Base-by-base conservation (phyloP, 306 rosid species). In the Sicyos edulis region DNA sequence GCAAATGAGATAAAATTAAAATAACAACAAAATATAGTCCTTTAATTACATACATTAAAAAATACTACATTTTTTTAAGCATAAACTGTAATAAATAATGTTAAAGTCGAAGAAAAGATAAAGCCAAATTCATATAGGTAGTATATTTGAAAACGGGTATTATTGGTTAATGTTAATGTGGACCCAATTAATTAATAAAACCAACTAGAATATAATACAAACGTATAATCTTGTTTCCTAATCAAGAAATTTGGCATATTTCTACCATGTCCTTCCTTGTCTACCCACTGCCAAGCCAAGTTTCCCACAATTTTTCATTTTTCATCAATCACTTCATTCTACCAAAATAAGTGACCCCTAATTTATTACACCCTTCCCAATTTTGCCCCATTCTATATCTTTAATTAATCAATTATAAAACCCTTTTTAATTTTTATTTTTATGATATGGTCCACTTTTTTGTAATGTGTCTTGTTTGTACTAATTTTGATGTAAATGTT, bases 251-350 rank as follows among this genome's bases (percentile, higher is more conserved):
- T 51, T 73, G 70, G 66, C 80, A 54, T 76, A 78, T 86, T 79
- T 53, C 67, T 64, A 73, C 86, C 85, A 83, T 83, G 91, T 79
- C 78, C 79, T 81, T 71, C 75, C 62, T 67, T 82, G 80, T 75
- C 75, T 77, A 63, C 72, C 73, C 76, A 11, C 69, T 70, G 73
- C 61, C 76, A 55, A 78, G 73, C 47, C 74, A 76, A 45, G 8
- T 80, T 85, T 76, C 85, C 37, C 37, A 3, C 37, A 50, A 79
- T 61, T 61, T 61, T 61, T 61, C 67, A 61, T 83, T 69, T 53
- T 83, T 74, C 82, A 77, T 91, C 96, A 91, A 85, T 91, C 90
- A 84, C 78, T 78, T 89, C 85, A 21, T 85, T 87, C 85, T 78
- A 82, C 62, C 88, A 71, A 62, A 73, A 72, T 53, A 61, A 75